Base-by-base conservation (phyloP, 2,329 filamentous ascomycete species). In the Lithohypha guttulata region DNA sequence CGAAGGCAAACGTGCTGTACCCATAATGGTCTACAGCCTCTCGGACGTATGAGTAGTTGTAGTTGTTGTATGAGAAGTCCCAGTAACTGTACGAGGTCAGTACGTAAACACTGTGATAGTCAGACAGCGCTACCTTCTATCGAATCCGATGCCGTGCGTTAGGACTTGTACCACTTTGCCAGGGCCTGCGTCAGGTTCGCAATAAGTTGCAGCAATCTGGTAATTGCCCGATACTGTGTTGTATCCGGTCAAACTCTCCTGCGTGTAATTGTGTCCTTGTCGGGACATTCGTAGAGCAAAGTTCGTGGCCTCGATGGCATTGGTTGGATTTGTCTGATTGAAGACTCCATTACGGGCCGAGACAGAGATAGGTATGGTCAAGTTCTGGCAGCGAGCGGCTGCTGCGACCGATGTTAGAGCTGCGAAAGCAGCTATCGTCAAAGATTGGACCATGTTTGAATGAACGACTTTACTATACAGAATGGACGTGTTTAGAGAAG, bases 11-110 rank as follows among this genome's bases (percentile, higher is more conserved):
- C 2, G 75, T 78, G 21, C 68, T 72, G 60, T 73, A 79, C 27
- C 71, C 71, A 26, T 68, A 62, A 6, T 63, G 47, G 28, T 64
- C 67, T 2, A 77, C 63, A 2, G 77, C 76, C 9, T 58, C 57
- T 32, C 70, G 62, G 19, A 74, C 64, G 54, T 81, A 81, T 51
- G 68, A 75, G 60, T 81, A 79, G 53, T 77, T 74, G 61, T 65
- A 70, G 50, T 68, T 60, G 53, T 74, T 65, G 58, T 62, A 70
- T 1, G 71, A 55, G 8, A 72, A 55, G 52, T 81, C 73, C 75
- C 76, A 81, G 61, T 79, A 81, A 14, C 27, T 29, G 17, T 29
- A 14, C 22, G 27, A 29, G 27, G 23, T 13, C 30, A 63, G 70
- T 34, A 53, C 54, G 38, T 61, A 58, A 41, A 63, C 64, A n/a